Conservation (phyloP, 2,329 filamentous ascomycete species). For the Aspergillus niger region DNA sequence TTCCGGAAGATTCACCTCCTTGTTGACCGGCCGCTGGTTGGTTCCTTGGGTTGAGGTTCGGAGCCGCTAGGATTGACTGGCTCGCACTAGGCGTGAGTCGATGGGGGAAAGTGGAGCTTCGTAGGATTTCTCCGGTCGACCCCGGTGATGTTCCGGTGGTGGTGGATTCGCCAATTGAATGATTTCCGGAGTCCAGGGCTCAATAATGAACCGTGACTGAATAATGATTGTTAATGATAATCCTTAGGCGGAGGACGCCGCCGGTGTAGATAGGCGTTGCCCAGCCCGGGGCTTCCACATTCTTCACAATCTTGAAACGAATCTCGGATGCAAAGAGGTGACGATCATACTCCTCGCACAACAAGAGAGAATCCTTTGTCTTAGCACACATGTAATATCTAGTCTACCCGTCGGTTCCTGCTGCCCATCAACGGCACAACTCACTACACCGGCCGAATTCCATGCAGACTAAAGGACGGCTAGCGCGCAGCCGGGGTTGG, state of each 20-base stretch:
- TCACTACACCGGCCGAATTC: not conserved
- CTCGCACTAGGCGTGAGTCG: not conserved
- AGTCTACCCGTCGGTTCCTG: no score
- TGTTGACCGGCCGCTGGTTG: not conserved
- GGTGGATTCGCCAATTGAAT: not conserved
- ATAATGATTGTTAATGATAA: not conserved
- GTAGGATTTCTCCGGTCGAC: conserved; percentile 3
- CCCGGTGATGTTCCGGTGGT: conserved; percentile 2
- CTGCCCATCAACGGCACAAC: not conserved
- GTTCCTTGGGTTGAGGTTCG: not conserved
- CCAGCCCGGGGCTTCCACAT: no score
- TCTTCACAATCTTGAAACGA: no score
- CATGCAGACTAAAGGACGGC: not conserved
- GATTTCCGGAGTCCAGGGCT: not conserved
- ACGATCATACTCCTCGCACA: no score
- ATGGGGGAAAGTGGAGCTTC: not conserved
- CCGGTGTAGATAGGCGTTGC: not conserved
- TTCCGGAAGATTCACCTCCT: conserved; percentile 10
- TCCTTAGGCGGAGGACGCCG: not conserved
- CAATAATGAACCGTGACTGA: not conserved
- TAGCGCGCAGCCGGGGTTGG: not conserved
- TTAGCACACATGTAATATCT: no score
- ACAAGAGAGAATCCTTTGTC: no score
- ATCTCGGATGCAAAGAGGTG: no score
- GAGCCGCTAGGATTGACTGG: not conserved